Evolutionary conservation across 305 asterid species (phyloP).

Genomic region (Fraxinus albicans): DNA sequence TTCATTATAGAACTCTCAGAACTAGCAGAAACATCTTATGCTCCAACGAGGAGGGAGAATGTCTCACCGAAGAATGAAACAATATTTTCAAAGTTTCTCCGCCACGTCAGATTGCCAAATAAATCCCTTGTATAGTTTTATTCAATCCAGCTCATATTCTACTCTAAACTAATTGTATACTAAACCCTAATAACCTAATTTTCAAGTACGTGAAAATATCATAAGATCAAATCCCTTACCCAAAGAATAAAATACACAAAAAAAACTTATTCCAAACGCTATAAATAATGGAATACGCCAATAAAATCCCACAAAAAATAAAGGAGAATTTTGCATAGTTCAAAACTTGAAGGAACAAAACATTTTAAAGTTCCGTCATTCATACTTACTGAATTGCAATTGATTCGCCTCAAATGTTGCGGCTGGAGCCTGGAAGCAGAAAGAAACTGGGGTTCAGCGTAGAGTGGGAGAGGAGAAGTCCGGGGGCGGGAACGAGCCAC

Average conservation of each 20-base stretch:
- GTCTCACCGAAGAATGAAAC: not conserved
- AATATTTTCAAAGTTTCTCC: not conserved
- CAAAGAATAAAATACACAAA: not conserved
- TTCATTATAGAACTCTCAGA: not conserved
- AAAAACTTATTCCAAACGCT: not conserved
- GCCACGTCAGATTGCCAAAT: not conserved
- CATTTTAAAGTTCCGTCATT: not conserved
- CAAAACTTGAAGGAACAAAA: not conserved
- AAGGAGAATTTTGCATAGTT: not conserved
- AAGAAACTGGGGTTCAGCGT: not conserved
- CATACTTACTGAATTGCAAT: not conserved
- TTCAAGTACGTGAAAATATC: not conserved
- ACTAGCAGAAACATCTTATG: not conserved
- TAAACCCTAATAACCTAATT: not conserved
- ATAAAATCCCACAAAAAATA: not conserved
- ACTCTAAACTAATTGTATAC: not conserved
- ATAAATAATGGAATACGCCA: not conserved
- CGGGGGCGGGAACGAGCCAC: not conserved
- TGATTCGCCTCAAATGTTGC: not conserved
- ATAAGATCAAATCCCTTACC: not conserved
- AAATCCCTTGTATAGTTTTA: not conserved
- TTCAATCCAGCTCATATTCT: not conserved
- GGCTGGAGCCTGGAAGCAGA: not conserved
- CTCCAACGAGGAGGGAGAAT: not conserved
- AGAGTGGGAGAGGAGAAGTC: not conserved